phyloP scores from a whole-genome alignment of 495 filamentous ascomycete genomes.

The Trypethelium eluteriae region DNA sequence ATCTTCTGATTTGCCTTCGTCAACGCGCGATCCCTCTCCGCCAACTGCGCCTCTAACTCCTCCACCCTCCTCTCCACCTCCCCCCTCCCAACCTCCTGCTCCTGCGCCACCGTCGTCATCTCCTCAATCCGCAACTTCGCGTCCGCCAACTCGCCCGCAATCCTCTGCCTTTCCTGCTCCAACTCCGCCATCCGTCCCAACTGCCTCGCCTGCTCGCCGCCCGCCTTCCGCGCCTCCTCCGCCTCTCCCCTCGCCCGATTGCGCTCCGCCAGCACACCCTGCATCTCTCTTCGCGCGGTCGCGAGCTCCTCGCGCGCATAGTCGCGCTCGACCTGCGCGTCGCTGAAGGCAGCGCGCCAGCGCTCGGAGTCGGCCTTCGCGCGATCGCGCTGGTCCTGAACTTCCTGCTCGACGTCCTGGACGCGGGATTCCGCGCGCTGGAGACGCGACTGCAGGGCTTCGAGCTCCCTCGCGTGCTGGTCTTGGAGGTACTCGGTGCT shows the following conservation, averaged over 20 bases:
- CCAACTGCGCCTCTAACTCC: conserved; percentile 6
- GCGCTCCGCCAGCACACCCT: conserved; percentile 21
- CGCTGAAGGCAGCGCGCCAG: conserved; percentile 20
- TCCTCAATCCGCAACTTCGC: conserved; percentile 9
- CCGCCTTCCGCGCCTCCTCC: conserved; percentile 16
- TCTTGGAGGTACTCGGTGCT: conserved; percentile 40
- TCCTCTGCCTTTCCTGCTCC: not conserved
- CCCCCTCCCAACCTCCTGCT: conserved; percentile 13
- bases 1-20: conserved; percentile 25
- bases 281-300: conserved; percentile 20
- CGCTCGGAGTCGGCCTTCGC: conserved; percentile 22
- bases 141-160: not conserved
- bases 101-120: not conserved
- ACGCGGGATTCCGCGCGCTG: conserved; percentile 5
- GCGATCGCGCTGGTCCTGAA: conserved; percentile 6
- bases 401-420: conserved; percentile 11
- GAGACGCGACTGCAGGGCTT: conserved; percentile 25
- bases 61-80: conserved; percentile 26
- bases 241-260: conserved; percentile 7
- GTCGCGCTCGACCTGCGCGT: conserved; percentile 25
- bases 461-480: conserved; percentile 36
- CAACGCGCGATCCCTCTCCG: conserved; percentile 13
- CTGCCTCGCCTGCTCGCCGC: conserved; percentile 22
- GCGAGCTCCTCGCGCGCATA: conserved; percentile 26
- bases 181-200: conserved; percentile 5